Percentiles rank a stretch among this genome's conserved stretches.
phyloP scores from a whole-genome alignment of 768 basidiomycete species.

The Hygrophorus pudorinus region DNA sequence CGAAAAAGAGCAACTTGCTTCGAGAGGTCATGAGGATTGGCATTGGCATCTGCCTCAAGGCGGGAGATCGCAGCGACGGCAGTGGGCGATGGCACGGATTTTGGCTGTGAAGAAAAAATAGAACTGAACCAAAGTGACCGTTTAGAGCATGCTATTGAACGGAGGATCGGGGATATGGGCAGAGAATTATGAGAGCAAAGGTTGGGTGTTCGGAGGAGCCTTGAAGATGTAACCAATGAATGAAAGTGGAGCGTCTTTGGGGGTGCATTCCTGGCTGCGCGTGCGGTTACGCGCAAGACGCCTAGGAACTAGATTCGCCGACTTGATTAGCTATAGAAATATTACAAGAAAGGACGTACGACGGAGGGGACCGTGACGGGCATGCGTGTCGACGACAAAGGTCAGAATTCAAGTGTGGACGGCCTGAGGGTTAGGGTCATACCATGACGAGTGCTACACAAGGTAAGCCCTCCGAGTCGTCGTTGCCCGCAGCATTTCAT shows the following conservation, averaged over 20 bases:
- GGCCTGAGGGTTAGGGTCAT: constrained; percentile 11
- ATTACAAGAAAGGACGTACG: constrained; percentile 4
- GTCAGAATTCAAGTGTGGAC: constrained; percentile 5
- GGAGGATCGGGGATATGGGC: constrained; percentile 8
- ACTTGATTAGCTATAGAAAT: constrained; percentile 9
- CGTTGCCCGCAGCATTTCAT: background rate
- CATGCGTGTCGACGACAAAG: constrained; percentile 6
- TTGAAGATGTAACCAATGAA: constrained; percentile 10
- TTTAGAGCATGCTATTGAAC: constrained; percentile 14
- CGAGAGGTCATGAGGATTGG: constrained; percentile 53
- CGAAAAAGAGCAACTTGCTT: constrained; percentile 65
- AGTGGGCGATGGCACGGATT: constrained; percentile 45
- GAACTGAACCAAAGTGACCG: constrained; percentile 31
- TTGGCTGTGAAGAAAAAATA: constrained; percentile 35
- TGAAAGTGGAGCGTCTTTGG: constrained; percentile 4
- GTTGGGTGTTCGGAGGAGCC: constrained; percentile 11
- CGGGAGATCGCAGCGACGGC: constrained; percentile 62
- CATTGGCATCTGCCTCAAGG: constrained; percentile 71
- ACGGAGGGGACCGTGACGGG: constrained; percentile 5
- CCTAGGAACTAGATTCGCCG: constrained; percentile 23
- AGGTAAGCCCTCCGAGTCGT: constrained; percentile 15
- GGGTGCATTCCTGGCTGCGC: background rate
- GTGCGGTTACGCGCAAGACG: constrained; percentile 20
- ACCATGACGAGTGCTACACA: constrained; percentile 25
- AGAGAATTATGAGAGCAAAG: constrained; percentile 7